Evolutionary conservation across 2,329 filamentous ascomycete species (phyloP), one percentile per base, ranked within the genome.

Genomic region (Sporothrix euskadiensis): DNA sequence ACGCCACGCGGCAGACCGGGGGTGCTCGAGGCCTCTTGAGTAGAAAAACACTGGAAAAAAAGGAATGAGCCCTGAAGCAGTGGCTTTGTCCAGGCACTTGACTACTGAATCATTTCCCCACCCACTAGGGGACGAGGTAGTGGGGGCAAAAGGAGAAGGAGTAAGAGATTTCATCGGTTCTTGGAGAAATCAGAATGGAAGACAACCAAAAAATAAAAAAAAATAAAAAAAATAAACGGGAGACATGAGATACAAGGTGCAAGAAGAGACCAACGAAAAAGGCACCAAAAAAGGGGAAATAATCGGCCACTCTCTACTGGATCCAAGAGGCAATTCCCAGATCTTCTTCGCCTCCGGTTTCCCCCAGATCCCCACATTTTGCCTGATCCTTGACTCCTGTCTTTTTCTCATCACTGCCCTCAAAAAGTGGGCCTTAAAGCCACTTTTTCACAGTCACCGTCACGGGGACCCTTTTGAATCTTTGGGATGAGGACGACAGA

Each of bases 61-160:
- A 10, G 1, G 56, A 44, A 10, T n/a, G n/a, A 47, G 61, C 26
- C 56, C 56, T 30, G 61, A 26, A 66, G 5, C 32, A 47, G 39
- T 47, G 22, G 35, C 39, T 47, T 26, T 30, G 39, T 63, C 7
- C 14, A 44, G 22, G 61, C 61, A 66, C 16, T 47, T 63, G 47
- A 66, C 61, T 66, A 66, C 35, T 66, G 61, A 66, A 26, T 47
- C 61, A 66, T 39, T 47, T 66, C 61, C 41, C 61, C 61, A 66
- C 61, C 30, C 39, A 14, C 16, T 30, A 39, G 39, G 61, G 39
- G 35, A 39, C 39, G n/a, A 54, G 22, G 65, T 69, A 30, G 44
- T 44, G 41, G 47, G 65, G 44, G 41, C 65, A 54, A 32, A 44
- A 35, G 26, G 44, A 12, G 47, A n/a, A 63, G 57, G 57, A 63